Evolutionary conservation across 2,329 filamentous ascomycete species (phyloP), one percentile per base, ranked within the genome.

Genomic region (Mycosphaerella sp.): DNA sequence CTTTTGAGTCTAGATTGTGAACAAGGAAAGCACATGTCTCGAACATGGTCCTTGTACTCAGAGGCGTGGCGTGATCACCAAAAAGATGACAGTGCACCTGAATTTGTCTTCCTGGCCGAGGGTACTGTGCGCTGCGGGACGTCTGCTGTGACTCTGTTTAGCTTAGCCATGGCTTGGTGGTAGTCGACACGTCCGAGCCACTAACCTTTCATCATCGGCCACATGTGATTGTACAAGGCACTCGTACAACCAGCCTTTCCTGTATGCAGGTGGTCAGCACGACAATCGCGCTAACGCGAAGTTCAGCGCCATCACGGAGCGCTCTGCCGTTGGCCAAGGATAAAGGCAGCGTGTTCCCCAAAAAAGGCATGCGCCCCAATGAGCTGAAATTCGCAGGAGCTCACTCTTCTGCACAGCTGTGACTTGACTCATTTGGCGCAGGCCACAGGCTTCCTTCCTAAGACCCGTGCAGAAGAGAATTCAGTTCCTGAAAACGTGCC

Each of bases 401-500:
- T 7, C 26, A 29, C 26, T 29, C 26, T 29, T 29, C 26, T 29
- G 4, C 26, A 29, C 26, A 29, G 5, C 26, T 29, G 26, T 29
- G 26, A 29, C 26, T 4, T 29, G 26, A 29, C 26, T 29, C 26
- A 29, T 29, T 29, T 29, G 26, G 26, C 6, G 26, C 26, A 21
- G 21, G 21, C 6, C 26, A 6, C 26, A 7, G 26, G 5, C 26
- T 29, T 29, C 26, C 26, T 4, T 2, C 34, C 45, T 32, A 45
- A 9, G 17, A 14, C 26, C 41, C 48, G 29, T 39, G 41, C 21
- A 51, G 44, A 42, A 51, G 39, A 26, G 14, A 10, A 9, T 21
- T 45, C n/a, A 45, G 26, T 40, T 85, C 79, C 43, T 76, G 73
- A 79, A 87, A 92, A 63, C 86, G 80, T 56, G 76, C 75, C 59